Evolutionary conservation across 495 filamentous ascomycete genomes (phyloP).

Genomic region (Aspergillus sclerotioniger): DNA sequence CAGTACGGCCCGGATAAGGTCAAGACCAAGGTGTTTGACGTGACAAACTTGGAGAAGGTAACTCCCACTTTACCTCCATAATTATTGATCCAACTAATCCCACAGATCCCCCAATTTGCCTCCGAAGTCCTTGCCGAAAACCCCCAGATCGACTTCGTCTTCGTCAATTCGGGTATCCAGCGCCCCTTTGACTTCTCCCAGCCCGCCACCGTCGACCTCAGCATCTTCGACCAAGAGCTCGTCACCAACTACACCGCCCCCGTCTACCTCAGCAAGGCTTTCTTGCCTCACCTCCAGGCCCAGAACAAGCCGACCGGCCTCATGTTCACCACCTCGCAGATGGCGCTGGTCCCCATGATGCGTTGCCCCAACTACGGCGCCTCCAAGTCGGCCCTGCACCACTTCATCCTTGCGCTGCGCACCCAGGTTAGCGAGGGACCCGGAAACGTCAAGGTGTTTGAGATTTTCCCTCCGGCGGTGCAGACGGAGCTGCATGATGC

Average conservation of each 20-base stretch:
- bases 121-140: slow-evolving; percentile 50
- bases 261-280: slow-evolving; percentile 58
- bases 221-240: slow-evolving; percentile 54
- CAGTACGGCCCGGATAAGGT: slow-evolving; percentile 58
- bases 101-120: slow-evolving; percentile 30
- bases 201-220: slow-evolving; percentile 57
- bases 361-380: slow-evolving; percentile 47
- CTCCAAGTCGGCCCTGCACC: slow-evolving; percentile 49
- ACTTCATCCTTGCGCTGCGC: slow-evolving; percentile 57
- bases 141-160: slow-evolving; percentile 48
- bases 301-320: slow-evolving; percentile 36
- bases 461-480: slow-evolving; percentile 67
- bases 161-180: slow-evolving; percentile 48
- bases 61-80: not conserved
- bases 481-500: slow-evolving; percentile 54
- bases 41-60: slow-evolving; percentile 61
- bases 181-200: slow-evolving; percentile 59
- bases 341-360: slow-evolving; percentile 45
- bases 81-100: not conserved
- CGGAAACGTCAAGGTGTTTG: slow-evolving; percentile 56
- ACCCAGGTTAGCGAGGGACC: slow-evolving; percentile 52
- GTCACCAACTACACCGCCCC: slow-evolving; percentile 67
- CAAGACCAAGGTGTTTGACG: slow-evolving; percentile 57
- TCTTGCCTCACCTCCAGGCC: slow-evolving; percentile 62
- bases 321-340: slow-evolving; percentile 43